Conservation (phyloP, 2,329 filamentous ascomycete species). For the Cercospora canescens region DNA sequence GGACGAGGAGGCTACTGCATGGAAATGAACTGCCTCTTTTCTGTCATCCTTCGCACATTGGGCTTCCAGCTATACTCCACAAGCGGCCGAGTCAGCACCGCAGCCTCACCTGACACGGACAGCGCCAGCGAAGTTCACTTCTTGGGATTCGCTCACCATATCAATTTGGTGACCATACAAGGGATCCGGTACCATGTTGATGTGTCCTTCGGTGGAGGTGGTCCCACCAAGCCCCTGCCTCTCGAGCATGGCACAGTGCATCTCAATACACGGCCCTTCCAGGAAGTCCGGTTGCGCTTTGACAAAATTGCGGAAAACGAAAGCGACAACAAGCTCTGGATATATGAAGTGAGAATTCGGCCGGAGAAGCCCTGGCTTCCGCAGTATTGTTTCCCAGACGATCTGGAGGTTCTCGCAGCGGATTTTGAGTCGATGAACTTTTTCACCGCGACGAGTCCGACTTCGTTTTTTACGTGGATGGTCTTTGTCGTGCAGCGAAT, state of each 20-base stretch:
- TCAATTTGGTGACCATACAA: constrained; percentile 49
- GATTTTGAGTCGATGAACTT: constrained; percentile 65
- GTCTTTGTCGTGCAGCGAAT: constrained; percentile 58
- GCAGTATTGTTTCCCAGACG: constrained; percentile 64
- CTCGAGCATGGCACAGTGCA: constrained; percentile 49
- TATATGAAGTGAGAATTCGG: constrained; percentile 38
- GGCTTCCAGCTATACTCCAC: constrained; percentile 49
- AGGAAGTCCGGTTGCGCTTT: constrained; percentile 21
- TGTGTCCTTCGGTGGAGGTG: constrained; percentile 65
- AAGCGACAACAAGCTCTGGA: constrained; percentile 42
- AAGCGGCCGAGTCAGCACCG: constrained; percentile 40
- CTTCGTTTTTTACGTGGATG: constrained; percentile 56
- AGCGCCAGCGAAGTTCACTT: neutral
- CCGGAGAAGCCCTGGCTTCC: constrained; percentile 51
- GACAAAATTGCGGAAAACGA: constrained; percentile 20
- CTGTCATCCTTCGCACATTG: constrained; percentile 51
- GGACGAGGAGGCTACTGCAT: constrained; percentile 61
- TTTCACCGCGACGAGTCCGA: constrained; percentile 50
- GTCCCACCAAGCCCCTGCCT: constrained; percentile 58
- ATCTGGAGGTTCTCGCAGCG: constrained; percentile 58
- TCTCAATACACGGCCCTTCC: constrained; percentile 6
- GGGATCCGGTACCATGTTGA: constrained; percentile 58
- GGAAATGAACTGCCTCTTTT: constrained; percentile 58
- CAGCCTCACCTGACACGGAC: constrained; percentile 13
- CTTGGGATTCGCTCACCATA: constrained; percentile 41